phyloP scores from a whole-genome alignment of 371 early-diverging fungal genomes.

The Mucor saturninus region DNA sequence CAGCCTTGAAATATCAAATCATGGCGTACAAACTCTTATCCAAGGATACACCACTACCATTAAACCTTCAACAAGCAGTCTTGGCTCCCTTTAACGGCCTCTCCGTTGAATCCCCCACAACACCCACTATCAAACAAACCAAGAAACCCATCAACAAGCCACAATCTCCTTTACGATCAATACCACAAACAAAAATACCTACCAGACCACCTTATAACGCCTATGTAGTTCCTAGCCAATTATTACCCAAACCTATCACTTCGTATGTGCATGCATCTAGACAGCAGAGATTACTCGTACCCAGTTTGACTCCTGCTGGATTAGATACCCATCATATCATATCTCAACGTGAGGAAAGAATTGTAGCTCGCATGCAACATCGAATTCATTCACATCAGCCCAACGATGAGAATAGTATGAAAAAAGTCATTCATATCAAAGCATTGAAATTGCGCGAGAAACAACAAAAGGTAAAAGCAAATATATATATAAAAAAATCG shows the following conservation, averaged over 20 bases:
- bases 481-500: not conserved
- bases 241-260: constrained; percentile 51
- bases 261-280: constrained; percentile 62
- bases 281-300: constrained; percentile 73
- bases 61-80: constrained; percentile 67
- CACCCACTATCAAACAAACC: not conserved
- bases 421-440: constrained; percentile 54
- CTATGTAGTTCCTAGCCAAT: constrained; percentile 54
- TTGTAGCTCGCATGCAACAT: constrained; percentile 67
- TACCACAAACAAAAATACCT: constrained; percentile 3
- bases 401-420: constrained; percentile 8
- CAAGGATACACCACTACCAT: constrained; percentile 74
- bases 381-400: constrained; percentile 75
- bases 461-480: constrained; percentile 64
- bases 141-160: not conserved
- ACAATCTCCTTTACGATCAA: constrained; percentile 1
- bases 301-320: constrained; percentile 78
- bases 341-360: constrained; percentile 46
- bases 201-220: constrained; percentile 21
- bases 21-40: constrained; percentile 77
- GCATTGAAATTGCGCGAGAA: constrained; percentile 72
- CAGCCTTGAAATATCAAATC: constrained; percentile 75
- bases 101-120: constrained; percentile 2
- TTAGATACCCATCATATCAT: constrained; percentile 69
- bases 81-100: constrained; percentile 42